A percentile compares a stretch with the other conserved stretches of the same genome.
These are phyloP conservation scores for Vaccinium corymbosum DNA, from an alignment of 148 eudicot genomes.

Conservation along the genomic window DNA sequence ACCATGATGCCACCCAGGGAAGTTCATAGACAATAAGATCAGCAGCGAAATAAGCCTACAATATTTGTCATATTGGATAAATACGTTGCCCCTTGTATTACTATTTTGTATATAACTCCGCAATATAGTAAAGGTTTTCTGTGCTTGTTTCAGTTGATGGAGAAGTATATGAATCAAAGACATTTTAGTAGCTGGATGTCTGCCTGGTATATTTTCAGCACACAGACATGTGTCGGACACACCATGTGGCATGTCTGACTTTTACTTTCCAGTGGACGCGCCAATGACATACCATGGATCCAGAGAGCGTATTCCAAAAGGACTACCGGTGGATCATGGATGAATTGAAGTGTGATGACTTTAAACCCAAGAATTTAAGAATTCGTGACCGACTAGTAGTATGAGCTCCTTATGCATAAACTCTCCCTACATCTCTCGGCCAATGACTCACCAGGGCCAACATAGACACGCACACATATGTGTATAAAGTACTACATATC, in stretches of 20 bases:
- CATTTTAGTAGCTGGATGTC: not conserved
- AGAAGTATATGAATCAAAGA: not conserved
- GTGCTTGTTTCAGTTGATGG: not conserved
- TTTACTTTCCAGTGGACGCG: not conserved
- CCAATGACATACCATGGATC: too few species aligned
- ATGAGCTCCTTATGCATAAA: too few species aligned
- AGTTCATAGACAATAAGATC: not conserved
- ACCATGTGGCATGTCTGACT: too few species aligned
- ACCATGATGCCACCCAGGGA: not conserved
- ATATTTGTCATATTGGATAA: not conserved
- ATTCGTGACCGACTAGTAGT: too few species aligned
- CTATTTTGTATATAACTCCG: not conserved
- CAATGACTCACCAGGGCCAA: too few species aligned
- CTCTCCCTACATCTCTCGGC: too few species aligned
- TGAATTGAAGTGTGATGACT: too few species aligned
- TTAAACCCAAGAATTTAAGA: too few species aligned
- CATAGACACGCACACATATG: too few species aligned
- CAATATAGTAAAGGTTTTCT: not conserved
- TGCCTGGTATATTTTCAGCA: not conserved
- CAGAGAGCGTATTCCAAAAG: too few species aligned
- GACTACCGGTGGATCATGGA: too few species aligned
- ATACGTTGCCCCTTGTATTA: not conserved
- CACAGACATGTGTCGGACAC: not conserved
- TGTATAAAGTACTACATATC: too few species aligned
- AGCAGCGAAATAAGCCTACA: not conserved